Base-by-base conservation (phyloP, 1,284 basidiomycete genomes). In the Fomitopsis betulina region DNA sequence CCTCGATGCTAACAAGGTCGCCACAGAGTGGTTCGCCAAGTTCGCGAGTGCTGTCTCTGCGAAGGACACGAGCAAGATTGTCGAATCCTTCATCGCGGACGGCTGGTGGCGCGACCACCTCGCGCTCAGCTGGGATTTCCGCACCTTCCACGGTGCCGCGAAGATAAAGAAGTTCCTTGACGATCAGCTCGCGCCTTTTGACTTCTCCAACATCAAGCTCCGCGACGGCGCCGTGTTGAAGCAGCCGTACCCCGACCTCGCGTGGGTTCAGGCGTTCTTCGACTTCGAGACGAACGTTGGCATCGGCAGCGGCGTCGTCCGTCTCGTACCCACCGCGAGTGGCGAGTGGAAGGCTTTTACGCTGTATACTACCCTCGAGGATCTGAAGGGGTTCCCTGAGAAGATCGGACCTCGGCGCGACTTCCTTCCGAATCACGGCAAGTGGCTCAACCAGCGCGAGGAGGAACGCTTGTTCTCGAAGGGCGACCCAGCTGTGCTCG, bases 121-220 rank as follows among this genome's bases (percentile, higher is more conserved):
- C 37, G 75, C 82, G 0, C 72, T 87, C 42, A 85, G 85, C 12
- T 87, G 84, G 84, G 79, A 84, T 62, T 81, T 87, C 65, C 81
- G 86, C 54, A 87, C 85, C 0, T 83, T 87, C 70, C 75, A 78
- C 56, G 78, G 80, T 27, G 56, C 61, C 13, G 51, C 69, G 4
- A 67, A 68, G 56, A 79, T 87, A 62, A 65, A 64, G 3, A 68
- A 70, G 54, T 79, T 84, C 67, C 73, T 85, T 40, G 53, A 60
- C 13, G 79, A 80, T 63, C 74, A 78, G n/a, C 76, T 87, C 13
- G 64, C 70, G 1, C 50, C 59, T 1, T 68, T 70, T 21, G 73
- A 75, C 33, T 67, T 79, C 0, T 66, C 68, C 17, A 65, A 72
- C 21, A 73, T 85, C 61, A 65, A 71, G 60, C 71, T 87, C 30